Evolutionary conservation across 257 asterid species (phyloP).

Genomic region (Parsonsia alboflavescens): DNA sequence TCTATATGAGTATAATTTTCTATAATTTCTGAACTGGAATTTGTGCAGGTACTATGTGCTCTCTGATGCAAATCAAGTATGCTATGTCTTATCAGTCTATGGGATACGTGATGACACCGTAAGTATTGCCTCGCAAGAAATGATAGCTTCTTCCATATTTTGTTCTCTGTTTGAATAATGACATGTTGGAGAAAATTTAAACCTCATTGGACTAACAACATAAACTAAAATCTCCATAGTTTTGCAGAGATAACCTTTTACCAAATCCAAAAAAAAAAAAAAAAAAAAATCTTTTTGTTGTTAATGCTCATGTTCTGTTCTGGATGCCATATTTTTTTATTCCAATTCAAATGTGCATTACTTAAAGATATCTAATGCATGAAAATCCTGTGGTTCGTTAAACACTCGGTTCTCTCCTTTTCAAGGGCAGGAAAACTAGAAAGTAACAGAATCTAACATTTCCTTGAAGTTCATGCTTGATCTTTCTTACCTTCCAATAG

Average conservation of each 20-base stretch:
- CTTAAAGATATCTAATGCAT: no score
- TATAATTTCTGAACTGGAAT: neutral
- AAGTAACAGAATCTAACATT: neutral
- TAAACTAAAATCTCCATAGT: neutral
- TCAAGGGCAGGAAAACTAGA: neutral
- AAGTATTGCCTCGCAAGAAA: slow-evolving; percentile 25
- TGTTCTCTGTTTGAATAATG: slow-evolving; percentile 5
- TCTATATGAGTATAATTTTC: neutral
- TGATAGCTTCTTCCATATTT: slow-evolving; percentile 8
- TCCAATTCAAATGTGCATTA: no score
- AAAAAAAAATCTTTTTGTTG: no score
- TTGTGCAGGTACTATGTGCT: slow-evolving; percentile 67
- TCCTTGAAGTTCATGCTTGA: no score
- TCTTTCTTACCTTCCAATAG: neutral
- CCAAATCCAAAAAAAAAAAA: no score
- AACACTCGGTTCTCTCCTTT: neutral
- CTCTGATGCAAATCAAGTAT: slow-evolving; percentile 69
- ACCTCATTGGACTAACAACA: neutral
- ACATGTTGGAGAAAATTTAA: neutral
- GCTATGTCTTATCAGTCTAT: slow-evolving; percentile 65
- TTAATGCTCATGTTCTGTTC: neutral
- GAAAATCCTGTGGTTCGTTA: neutral
- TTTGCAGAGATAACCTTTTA: neutral
- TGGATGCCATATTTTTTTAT: neutral
- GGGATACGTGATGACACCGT: slow-evolving; percentile 67